Base-by-base conservation (phyloP, 106 monocot species). In the Chionographis japonica region DNA sequence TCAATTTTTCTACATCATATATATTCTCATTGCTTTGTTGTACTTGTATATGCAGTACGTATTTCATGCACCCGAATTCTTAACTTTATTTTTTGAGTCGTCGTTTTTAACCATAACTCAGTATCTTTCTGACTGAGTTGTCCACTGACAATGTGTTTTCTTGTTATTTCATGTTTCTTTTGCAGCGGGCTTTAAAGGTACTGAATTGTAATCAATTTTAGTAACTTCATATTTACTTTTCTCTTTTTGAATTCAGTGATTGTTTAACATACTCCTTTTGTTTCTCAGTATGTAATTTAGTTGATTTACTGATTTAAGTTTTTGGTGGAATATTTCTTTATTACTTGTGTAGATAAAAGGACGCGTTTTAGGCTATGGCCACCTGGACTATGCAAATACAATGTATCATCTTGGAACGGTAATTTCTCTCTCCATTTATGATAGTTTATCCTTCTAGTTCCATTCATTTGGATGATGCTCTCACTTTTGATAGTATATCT, bases 401-500 rank as follows among this genome's bases (percentile, higher is more conserved):
- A 87, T 97, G 86, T 85, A 89, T 80, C 89, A 92, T 80, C 89
- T 97, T 62, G 92, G 84, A 74, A 85, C 60, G 89, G 95, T 97
- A 82, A 75, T 54, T 3, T 73, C 37, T 56, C 46, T 46, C 46
- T 46, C 46, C 46, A 46, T 46, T 46, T 46, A 10, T 54, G 14
- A 14, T 63, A 55, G 16, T 65, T 65, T 49, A 53, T 27, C 56
- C 12, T 43, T 52, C 41, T 2, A 36, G 4, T 17, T 3, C 68
- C 17, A 12, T 51, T 37, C 37, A 27, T 50, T 8, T 35, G 7
- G 2, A 16, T 37, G 13, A 14, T 11, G 14, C 39, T 40, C 12
- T 61, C 13, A 13, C 37, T 38, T 37, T 14, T 13, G 60, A 4
- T 39, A 14, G 37, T 39, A 3, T 39, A 40, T 61, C 11, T 61